phyloP scores from a whole-genome alignment of 1,284 basidiomycete species.

The Cryptococcus hybrid region DNA sequence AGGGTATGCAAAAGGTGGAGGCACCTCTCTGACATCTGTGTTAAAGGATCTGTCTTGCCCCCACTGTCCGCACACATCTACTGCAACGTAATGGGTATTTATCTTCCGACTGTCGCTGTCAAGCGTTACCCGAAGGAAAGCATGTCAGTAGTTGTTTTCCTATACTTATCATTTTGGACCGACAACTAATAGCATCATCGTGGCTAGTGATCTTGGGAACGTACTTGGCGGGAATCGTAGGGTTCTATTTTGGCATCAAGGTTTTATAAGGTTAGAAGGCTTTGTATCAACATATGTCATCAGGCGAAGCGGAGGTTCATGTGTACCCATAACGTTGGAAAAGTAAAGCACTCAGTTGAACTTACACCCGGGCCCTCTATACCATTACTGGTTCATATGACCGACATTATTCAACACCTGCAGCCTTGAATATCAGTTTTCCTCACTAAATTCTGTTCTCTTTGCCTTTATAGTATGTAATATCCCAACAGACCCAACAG shows the following conservation, averaged over 20 bases:
- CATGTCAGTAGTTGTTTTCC: slow-evolving; percentile 17
- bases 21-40: background rate
- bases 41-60: slow-evolving; percentile 47
- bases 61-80: slow-evolving; percentile 77
- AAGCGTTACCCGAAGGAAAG: slow-evolving; percentile 32
- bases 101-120: slow-evolving; percentile 36
- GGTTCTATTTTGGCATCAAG: slow-evolving; percentile 13
- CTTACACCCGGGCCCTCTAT: too few relatives aligned
- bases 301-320: background rate
- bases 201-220: slow-evolving; percentile 26
- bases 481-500: too few relatives aligned
- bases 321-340: too few relatives aligned
- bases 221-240: slow-evolving; percentile 43
- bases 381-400: too few relatives aligned
- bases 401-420: too few relatives aligned
- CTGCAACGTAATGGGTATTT: slow-evolving; percentile 86
- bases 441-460: too few relatives aligned
- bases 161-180: background rate
- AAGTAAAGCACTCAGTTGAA: too few relatives aligned
- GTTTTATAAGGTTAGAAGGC: background rate
- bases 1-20: background rate
- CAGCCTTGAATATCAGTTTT: too few relatives aligned
- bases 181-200: background rate
- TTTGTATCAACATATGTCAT: background rate
- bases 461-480: too few relatives aligned